phyloP scores from a whole-genome alignment of 2,329 filamentous ascomycete species.

The Diplodia mutila region DNA sequence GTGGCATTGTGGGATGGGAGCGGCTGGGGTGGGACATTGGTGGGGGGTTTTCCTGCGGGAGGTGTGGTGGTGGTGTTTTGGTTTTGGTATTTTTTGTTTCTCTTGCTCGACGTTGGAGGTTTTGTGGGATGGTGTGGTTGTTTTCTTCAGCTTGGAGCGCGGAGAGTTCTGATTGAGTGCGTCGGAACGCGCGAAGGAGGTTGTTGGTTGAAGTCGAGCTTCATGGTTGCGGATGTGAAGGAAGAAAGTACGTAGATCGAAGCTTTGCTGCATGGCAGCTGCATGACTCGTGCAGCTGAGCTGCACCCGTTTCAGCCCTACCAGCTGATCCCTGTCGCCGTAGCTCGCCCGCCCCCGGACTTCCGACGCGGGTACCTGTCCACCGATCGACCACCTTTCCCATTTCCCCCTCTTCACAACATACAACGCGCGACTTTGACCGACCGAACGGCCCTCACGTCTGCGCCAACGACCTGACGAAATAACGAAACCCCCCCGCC shows the following conservation, averaged over 20 bases:
- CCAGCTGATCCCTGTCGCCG: conserved; percentile 10
- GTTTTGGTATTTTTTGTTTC: neutral
- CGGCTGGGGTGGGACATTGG: neutral
- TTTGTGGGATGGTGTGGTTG: neutral
- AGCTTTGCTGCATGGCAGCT: neutral
- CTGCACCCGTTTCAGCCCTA: conserved; percentile 24
- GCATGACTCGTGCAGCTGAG: conserved; percentile 20
- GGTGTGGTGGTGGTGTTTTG: neutral
- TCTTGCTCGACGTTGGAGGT: too few species aligned
- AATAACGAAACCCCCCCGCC: neutral
- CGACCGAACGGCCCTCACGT: neutral
- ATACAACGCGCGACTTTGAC: neutral
- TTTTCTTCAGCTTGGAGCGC: neutral
- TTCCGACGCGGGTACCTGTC: neutral
- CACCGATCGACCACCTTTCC: neutral
- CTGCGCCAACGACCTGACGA: neutral
- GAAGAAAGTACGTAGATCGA: neutral
- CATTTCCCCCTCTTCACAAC: neutral
- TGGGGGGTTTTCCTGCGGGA: neutral
- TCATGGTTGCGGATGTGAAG: neutral
- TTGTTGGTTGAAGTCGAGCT: neutral
- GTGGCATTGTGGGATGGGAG: neutral
- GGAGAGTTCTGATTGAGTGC: too few species aligned
- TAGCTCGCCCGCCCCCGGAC: neutral
- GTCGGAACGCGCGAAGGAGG: neutral